Evolutionary conservation across 2,329 filamentous ascomycete genomes (phyloP).

Genomic region (Drechslerella coelobrocha): DNA sequence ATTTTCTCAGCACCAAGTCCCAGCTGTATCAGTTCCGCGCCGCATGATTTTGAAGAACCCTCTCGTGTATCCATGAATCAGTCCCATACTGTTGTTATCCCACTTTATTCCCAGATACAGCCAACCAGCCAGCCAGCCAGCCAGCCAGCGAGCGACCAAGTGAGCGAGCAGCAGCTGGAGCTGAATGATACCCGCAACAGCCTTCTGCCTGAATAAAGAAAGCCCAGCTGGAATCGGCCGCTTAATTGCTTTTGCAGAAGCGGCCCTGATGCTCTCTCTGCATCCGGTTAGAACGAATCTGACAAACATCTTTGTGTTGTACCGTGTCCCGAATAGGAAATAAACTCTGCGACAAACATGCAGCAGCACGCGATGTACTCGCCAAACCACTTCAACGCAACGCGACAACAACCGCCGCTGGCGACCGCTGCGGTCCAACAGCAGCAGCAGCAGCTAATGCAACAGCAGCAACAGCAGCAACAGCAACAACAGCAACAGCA

Average conservation of each 20-base stretch:
- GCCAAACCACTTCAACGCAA: constrained; percentile 31
- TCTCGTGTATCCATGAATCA: no score
- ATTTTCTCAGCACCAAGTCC: not conserved
- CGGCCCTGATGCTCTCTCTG: not conserved
- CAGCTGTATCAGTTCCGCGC: not conserved
- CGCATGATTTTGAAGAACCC: not conserved
- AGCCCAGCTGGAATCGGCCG: constrained; percentile 4
- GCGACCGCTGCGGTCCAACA: not conserved
- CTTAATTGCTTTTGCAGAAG: constrained; percentile 25
- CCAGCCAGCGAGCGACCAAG: not conserved
- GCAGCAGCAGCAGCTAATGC: constrained; percentile 9
- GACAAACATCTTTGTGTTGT: constrained; percentile 17
- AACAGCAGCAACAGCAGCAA: constrained; percentile 25
- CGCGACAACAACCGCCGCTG: constrained; percentile 15
- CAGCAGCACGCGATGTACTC: constrained; percentile 36
- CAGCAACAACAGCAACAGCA: constrained; percentile 32
- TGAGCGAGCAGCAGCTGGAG: no score
- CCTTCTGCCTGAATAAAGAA: constrained; percentile 16
- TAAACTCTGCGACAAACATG: constrained; percentile 20
- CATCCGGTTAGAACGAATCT: constrained; percentile 10
- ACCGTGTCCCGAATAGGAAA: constrained; percentile 22
- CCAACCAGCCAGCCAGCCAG: not conserved
- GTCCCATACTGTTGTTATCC: no score
- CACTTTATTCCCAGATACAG: no score
- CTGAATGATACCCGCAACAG: no score